Conservation (phyloP, 441 rosid genomes). For the Brassica hybrid region DNA sequence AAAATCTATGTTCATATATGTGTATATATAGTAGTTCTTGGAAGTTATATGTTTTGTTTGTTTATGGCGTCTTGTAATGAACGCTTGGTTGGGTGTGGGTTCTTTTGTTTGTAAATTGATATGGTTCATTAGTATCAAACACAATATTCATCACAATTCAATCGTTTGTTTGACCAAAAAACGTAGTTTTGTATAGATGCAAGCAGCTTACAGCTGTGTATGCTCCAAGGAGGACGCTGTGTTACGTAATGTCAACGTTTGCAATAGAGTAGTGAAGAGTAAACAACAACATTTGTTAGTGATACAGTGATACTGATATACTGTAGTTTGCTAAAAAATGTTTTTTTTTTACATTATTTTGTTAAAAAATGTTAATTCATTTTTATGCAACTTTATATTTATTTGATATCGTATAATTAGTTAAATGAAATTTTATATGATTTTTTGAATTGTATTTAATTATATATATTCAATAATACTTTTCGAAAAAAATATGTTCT, state of each 20-base stretch:
- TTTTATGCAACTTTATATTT: background rate
- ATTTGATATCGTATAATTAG: background rate
- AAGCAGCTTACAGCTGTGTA: background rate
- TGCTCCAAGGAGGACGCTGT: background rate
- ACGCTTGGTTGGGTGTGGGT: conserved; percentile 13
- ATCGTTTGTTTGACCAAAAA: background rate
- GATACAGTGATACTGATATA: background rate
- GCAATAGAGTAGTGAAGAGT: background rate
- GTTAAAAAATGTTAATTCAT: background rate
- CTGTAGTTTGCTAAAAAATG: background rate
- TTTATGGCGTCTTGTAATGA: conserved; percentile 32
- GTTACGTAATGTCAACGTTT: background rate
- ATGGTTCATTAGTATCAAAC: conserved; percentile 16
- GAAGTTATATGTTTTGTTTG: conserved; percentile 11
- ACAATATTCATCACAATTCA: conserved; percentile 5
- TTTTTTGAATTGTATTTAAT: background rate
- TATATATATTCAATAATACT: background rate
- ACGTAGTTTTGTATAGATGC: background rate
- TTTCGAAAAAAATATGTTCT: background rate
- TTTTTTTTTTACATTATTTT: background rate
- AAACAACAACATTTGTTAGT: background rate
- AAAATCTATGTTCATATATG: background rate
- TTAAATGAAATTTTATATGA: too few species aligned
- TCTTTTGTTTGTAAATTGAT: conserved; percentile 18
- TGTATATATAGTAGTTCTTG: conserved; percentile 17